A percentile compares a stretch with the other conserved stretches of the same genome.
These are phyloP conservation scores for Grosmannia clavigera DNA, from an alignment of 2,329 filamentous ascomycete species.

Conservation along the genomic window DNA sequence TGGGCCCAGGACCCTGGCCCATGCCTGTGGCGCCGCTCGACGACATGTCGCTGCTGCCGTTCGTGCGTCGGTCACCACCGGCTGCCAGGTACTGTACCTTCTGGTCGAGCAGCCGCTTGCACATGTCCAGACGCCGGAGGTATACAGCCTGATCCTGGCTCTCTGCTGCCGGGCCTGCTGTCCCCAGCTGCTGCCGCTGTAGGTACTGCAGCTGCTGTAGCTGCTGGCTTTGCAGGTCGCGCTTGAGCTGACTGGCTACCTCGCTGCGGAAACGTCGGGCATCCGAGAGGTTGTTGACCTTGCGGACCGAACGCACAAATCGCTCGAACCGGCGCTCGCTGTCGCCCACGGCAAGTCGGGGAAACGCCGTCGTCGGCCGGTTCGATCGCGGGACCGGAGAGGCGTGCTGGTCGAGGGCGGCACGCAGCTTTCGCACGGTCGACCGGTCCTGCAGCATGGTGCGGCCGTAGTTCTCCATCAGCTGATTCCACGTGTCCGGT, in stretches of 20 bases:
- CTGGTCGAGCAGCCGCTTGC: conserved; percentile 80
- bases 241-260: conserved; percentile 81
- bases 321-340: conserved; percentile 89
- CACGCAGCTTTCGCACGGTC: conserved; percentile 81
- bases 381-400: conserved; percentile 54
- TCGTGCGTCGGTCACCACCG: conserved; percentile 32
- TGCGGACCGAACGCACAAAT: conserved; percentile 80
- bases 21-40: background rate
- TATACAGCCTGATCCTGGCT: conserved; percentile 64
- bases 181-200: background rate
- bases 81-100: conserved; percentile 71
- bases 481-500: conserved; percentile 93
- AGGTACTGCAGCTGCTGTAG: background rate
- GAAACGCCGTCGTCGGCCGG: conserved; percentile 39
- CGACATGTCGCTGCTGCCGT: background rate
- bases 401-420: conserved; percentile 86
- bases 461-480: conserved; percentile 80
- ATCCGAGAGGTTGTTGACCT: conserved; percentile 84
- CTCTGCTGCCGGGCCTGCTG: background rate
- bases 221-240: conserved; percentile 58
- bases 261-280: conserved; percentile 86
- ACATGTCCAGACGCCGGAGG: conserved; percentile 79
- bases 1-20: background rate
- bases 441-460: conserved; percentile 89
- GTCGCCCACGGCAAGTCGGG: conserved; percentile 67